Conservation (phyloP, 73 alveolate species). For the Vitrella brassicaformis region DNA sequence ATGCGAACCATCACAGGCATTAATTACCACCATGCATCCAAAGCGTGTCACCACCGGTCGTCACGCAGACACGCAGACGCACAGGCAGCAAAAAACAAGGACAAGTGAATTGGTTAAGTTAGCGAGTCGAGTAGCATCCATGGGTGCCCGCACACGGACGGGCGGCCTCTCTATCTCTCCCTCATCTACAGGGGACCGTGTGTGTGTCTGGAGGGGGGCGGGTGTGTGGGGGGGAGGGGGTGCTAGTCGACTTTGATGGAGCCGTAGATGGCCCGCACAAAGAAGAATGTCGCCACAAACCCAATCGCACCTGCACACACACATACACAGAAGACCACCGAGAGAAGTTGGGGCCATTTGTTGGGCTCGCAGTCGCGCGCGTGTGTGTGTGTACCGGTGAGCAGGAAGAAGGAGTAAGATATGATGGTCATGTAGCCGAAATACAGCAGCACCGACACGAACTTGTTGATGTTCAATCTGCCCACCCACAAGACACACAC, state of each 20-base stretch:
- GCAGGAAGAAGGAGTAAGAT: neutral
- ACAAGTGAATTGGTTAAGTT: too few relatives aligned
- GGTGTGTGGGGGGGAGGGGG: too few relatives aligned
- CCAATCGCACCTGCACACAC: neutral
- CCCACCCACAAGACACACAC: neutral
- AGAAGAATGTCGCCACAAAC: conserved; percentile 7
- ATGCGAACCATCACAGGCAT: too few relatives aligned
- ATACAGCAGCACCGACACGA: conserved; percentile 26
- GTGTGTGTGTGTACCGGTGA: neutral
- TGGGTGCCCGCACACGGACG: too few relatives aligned
- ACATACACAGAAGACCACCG: neutral
- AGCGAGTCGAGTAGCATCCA: too few relatives aligned
- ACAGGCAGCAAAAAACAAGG: neutral
- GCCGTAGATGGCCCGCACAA: conserved; percentile 17
- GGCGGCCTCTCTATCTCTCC: too few relatives aligned
- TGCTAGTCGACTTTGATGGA: conserved; percentile 21
- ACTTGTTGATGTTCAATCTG: conserved; percentile 14
- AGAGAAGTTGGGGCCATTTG: neutral
- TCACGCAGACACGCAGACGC: neutral
- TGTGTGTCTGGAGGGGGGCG: too few relatives aligned
- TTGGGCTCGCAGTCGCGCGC: neutral
- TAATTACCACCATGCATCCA: too few relatives aligned
- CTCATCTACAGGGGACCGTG: too few relatives aligned
- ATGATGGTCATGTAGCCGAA: conserved; percentile 6
- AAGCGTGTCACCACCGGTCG: too few relatives aligned